Percentiles rank a stretch among this genome's conserved stretches.
Evolutionary conservation across 1,284 basidiomycete species (phyloP).

Genomic region (Apiotrichum montevideense): DNA sequence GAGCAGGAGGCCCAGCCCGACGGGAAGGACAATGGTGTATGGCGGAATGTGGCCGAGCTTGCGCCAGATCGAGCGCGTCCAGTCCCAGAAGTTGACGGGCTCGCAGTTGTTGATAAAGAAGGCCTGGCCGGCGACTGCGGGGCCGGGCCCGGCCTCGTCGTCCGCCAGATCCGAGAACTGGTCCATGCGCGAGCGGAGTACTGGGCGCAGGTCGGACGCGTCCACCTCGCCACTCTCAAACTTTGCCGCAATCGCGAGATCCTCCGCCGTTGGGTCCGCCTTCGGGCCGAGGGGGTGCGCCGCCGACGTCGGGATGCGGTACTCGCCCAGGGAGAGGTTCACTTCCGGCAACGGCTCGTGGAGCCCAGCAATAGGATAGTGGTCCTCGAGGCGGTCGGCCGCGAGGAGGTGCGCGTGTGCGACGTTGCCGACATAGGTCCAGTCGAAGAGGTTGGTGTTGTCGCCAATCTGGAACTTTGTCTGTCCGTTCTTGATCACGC

Average conservation of each 20-base stretch:
- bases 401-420: constrained; percentile 92
- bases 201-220: constrained; percentile 52
- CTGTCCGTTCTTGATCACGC: constrained; percentile 74
- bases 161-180: constrained; percentile 50
- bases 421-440: constrained; percentile 95
- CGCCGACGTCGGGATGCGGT: constrained; percentile 66
- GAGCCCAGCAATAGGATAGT: constrained; percentile 49
- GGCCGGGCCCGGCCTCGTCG: constrained; percentile 20
- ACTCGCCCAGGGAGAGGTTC: constrained; percentile 57
- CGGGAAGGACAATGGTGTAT: constrained; percentile 58
- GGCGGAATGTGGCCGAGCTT: constrained; percentile 61
- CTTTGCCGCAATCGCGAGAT: constrained; percentile 55
- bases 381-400: constrained; percentile 57
- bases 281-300: constrained; percentile 76
- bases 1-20: constrained; percentile 60
- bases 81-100: constrained; percentile 95
- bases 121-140: constrained; percentile 75
- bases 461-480: constrained; percentile 90
- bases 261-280: constrained; percentile 55
- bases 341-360: constrained; percentile 60
- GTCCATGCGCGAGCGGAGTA: constrained; percentile 58
- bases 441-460: constrained; percentile 93
- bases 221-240: constrained; percentile 51
- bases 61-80: constrained; percentile 77
- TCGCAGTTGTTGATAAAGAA: constrained; percentile 99